Evolutionary conservation across 179 eudicot species (phyloP).

Genomic region (Spergularia azorica): DNA sequence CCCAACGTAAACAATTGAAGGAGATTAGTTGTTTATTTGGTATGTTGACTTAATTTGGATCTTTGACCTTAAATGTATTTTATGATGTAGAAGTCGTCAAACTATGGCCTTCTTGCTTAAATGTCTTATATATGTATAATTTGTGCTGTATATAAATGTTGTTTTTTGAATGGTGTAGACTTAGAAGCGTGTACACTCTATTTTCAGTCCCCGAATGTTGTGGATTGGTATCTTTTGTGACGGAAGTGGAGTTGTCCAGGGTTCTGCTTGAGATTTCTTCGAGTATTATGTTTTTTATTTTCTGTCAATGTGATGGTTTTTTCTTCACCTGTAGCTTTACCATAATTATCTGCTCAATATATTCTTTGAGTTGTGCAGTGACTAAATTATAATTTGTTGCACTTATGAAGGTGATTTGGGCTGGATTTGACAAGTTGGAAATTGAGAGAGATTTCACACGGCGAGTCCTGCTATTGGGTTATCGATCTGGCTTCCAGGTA

Average conservation of each 20-base stretch:
- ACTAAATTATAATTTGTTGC: constrained; percentile 2
- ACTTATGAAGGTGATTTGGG: constrained; percentile 73
- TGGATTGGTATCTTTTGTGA: no score
- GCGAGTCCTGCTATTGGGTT: constrained; percentile 70
- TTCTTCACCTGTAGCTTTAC: background rate
- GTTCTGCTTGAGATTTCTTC: background rate
- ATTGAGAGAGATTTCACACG: constrained; percentile 46
- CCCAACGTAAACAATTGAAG: no score
- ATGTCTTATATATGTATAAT: no score
- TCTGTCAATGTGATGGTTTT: background rate
- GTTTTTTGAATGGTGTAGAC: no score
- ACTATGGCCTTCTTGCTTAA: background rate
- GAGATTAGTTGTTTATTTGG: no score
- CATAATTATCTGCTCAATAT: background rate
- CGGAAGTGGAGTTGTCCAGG: no score
- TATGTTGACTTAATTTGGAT: background rate
- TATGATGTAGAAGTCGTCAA: background rate
- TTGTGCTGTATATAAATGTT: no score
- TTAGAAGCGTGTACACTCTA: no score
- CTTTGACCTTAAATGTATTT: background rate
- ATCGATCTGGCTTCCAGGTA: constrained; percentile 78
- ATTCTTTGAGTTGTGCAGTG: constrained; percentile 6
- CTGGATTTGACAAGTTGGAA: constrained; percentile 85
- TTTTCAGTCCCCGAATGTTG: no score
- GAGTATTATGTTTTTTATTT: background rate